A percentile compares a stretch with the other conserved stretches of the same genome.
phyloP scores from a whole-genome alignment of 805 yeast genomes.

The Metschnikowia cubensis region DNA sequence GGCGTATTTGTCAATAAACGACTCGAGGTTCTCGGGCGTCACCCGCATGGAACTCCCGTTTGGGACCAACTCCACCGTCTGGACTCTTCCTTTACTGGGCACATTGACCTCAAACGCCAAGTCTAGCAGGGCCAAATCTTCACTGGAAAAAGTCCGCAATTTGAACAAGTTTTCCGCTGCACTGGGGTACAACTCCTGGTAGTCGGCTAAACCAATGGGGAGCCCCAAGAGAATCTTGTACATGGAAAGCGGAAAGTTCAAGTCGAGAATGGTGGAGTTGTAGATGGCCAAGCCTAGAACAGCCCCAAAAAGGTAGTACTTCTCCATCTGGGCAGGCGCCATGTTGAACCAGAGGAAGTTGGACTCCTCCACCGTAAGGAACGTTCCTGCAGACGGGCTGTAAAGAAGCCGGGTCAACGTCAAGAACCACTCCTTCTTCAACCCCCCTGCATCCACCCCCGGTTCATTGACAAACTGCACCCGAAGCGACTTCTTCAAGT shows the following conservation, averaged over 20 bases:
- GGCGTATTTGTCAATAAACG: conserved; percentile 61
- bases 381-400: conserved; percentile 63
- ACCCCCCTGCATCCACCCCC: conserved; percentile 94
- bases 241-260: conserved; percentile 69
- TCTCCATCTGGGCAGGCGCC: conserved; percentile 43
- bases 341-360: conserved; percentile 72
- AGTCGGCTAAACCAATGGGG: conserved; percentile 59
- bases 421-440: conserved; percentile 90
- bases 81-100: conserved; percentile 44
- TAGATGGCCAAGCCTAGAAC: conserved; percentile 87
- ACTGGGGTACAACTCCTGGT: conserved; percentile 62
- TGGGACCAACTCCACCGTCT: conserved; percentile 49
- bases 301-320: conserved; percentile 77
- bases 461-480: conserved; percentile 85
- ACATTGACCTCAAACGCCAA: conserved; percentile 60
- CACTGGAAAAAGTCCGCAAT: conserved; percentile 23
- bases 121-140: conserved; percentile 43
- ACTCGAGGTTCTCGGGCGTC: conserved; percentile 51
- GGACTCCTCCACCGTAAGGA: conserved; percentile 64
- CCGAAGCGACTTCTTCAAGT: conserved; percentile 68
- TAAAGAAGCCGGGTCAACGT: conserved; percentile 68
- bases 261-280: conserved; percentile 81
- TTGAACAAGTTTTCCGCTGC: conserved; percentile 41
- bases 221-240: conserved; percentile 68
- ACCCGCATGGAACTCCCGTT: conserved; percentile 58